Base-by-base conservation (phyloP, 352 stramenopile genomes). In the Globisporangium recalcitrans region DNA sequence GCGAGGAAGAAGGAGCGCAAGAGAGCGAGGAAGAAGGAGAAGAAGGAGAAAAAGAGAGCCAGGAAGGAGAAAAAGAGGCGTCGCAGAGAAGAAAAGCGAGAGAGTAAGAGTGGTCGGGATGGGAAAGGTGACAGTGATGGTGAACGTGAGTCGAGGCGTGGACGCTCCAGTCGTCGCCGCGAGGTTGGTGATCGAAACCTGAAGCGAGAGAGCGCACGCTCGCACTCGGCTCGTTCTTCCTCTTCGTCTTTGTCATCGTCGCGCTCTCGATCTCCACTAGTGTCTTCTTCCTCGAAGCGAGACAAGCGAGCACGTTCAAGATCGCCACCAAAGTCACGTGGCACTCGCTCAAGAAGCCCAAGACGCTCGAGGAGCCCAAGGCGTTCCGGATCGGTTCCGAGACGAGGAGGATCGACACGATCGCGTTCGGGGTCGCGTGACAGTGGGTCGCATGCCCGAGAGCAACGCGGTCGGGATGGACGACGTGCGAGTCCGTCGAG, bases 11-110 rank as follows among this genome's bases (percentile, higher is more conserved):
- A 72, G 38, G 53, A 65, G 10, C 46, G 67, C 19, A 62, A 62
- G 7, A 64, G 74, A 42, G 69, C 75, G 21, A 64, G 60, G 22
- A 58, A 69, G 14, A 64, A 77, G 26, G 58, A 72, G 32, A 75
- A 76, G 49, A 79, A 72, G 24, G 52, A 57, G 22, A 74, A 81
- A 55, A 70, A 64, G 49, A 68, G 70, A 27, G 64, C 54, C 24
- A 73, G 72, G 56, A 78, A 70, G 59, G 65, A 75, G 44, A 77
- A 77, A 53, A 71, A 70, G 58, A 70, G 65, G 31, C 66, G 58
- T 51, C 70, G 69, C 48, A 70, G 77, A 32, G 57, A 68, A 26
- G 59, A 62, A 27, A 62, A 68, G 24, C 47, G 44, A 6, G 42
- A n/a, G 4, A 56, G 26, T 8, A 29, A 66, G n/a, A 27, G 11